These are phyloP conservation scores for Mytilinidion resinicola DNA, from an alignment of 495 filamentous ascomycete genomes.

Conservation along the genomic window DNA sequence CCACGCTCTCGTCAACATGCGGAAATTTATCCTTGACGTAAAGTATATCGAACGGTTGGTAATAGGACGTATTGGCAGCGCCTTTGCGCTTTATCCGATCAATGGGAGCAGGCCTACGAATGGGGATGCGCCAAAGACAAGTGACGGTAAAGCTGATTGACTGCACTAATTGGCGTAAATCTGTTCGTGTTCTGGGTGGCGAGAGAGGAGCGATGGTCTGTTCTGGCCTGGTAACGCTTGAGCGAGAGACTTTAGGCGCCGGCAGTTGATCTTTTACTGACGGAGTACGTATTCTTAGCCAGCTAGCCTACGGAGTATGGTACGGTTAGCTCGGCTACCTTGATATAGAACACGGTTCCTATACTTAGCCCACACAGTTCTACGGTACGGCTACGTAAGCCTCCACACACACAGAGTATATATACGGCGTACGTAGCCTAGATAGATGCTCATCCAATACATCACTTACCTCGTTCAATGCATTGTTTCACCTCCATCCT, in stretches of 20 bases:
- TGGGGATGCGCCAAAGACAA: conserved; percentile 7
- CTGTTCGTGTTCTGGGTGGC: not conserved
- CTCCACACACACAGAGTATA: too few species aligned
- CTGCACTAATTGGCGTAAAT: conserved; percentile 2
- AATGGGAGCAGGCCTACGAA: conserved; percentile 13
- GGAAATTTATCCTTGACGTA: conserved; percentile 14
- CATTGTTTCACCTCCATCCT: too few species aligned
- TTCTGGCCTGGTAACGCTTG: not conserved
- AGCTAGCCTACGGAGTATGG: too few species aligned
- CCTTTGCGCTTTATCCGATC: conserved; percentile 5
- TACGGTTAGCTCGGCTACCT: too few species aligned
- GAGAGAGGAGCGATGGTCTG: not conserved
- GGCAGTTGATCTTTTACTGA: not conserved
- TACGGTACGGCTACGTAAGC: too few species aligned
- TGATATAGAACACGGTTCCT: too few species aligned
- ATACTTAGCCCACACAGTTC: too few species aligned
- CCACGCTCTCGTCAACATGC: not conserved
- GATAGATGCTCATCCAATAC: too few species aligned
- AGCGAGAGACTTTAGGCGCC: too few species aligned
- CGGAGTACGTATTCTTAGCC: too few species aligned
- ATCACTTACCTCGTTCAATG: too few species aligned
- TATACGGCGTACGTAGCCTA: too few species aligned
- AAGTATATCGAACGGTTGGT: conserved; percentile 13
- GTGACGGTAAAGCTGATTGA: conserved; percentile 10
- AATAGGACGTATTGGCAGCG: not conserved